Percentiles rank a stretch among this genome's conserved stretches.
Evolutionary conservation across 345 rosid species (phyloP).

Genomic region (Corchorus olitorius): DNA sequence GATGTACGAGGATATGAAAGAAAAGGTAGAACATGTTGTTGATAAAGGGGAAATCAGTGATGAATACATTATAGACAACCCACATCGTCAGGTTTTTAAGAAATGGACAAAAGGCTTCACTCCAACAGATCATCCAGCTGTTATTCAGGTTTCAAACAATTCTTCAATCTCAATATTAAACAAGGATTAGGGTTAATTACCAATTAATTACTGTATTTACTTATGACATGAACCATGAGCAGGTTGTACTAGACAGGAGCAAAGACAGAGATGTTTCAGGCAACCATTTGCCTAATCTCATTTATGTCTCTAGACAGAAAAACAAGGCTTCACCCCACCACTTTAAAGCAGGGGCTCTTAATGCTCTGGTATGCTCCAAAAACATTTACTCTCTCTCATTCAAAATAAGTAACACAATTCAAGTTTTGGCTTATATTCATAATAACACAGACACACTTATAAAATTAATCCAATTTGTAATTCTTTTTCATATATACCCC

Average conservation of each 20-base stretch:
- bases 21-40: constrained; percentile 35
- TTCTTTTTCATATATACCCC: too few species aligned
- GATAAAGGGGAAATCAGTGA: constrained; percentile 43
- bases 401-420: too few species aligned
- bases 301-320: constrained; percentile 39
- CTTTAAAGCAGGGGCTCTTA: constrained; percentile 48
- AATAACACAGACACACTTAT: too few species aligned
- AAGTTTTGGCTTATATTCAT: too few species aligned
- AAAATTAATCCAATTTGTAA: too few species aligned
- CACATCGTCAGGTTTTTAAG: constrained; percentile 31
- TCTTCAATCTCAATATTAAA: not conserved
- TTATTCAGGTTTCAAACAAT: constrained; percentile 43
- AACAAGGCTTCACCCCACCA: constrained; percentile 32
- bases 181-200: too few species aligned
- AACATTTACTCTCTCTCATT: too few species aligned
- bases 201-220: too few species aligned
- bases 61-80: constrained; percentile 11
- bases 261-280: constrained; percentile 29
- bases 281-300: constrained; percentile 31
- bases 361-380: constrained; percentile 20
- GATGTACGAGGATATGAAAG: constrained; percentile 54
- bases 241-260: constrained; percentile 33
- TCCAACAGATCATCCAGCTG: constrained; percentile 52
- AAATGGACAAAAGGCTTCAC: constrained; percentile 44
- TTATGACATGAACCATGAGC: not conserved